Percentiles rank a stretch among this genome's conserved stretches.
Evolutionary conservation across 2,329 filamentous ascomycete species (phyloP).

Genomic region (Aspergillus sergii): DNA sequence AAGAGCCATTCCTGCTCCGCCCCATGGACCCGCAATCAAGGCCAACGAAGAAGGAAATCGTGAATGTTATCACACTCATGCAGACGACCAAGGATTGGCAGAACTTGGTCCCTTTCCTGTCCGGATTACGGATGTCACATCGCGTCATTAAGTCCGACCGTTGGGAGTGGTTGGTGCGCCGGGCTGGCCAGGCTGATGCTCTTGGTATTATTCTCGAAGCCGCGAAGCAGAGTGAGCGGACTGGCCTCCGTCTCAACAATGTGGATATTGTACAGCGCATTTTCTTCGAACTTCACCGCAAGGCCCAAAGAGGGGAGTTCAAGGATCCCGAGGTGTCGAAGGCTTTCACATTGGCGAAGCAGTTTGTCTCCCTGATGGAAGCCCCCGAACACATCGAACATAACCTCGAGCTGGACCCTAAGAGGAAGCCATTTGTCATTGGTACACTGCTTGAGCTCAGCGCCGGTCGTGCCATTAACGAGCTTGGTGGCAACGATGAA

Average conservation of each 20-base stretch:
- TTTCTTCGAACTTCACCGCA: conserved; percentile 41
- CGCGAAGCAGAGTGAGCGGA: conserved; percentile 37
- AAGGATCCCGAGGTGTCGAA: conserved; percentile 33
- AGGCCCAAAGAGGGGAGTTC: conserved; percentile 37
- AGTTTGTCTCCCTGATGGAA: conserved; percentile 40
- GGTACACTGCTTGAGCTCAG: conserved; percentile 49
- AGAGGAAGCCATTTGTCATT: conserved; percentile 44
- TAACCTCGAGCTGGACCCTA: conserved; percentile 35
- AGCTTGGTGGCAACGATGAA: conserved; percentile 42
- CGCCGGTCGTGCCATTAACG: conserved; percentile 44
- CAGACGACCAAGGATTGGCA: conserved; percentile 42
- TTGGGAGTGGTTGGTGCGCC: conserved; percentile 41
- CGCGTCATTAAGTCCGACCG: conserved; percentile 26
- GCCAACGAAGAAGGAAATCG: conserved; percentile 37
- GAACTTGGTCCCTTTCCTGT: conserved; percentile 45
- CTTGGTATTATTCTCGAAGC: conserved; percentile 39
- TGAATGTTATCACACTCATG: conserved; percentile 38
- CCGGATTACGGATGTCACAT: conserved; percentile 37
- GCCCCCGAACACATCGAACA: conserved; percentile 32
- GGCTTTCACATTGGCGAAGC: conserved; percentile 36
- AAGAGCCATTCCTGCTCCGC: conserved; percentile 42
- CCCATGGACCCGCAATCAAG: conserved; percentile 37
- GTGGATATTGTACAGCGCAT: conserved; percentile 34
- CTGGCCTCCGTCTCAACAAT: conserved; percentile 38
- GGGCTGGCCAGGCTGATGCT: conserved; percentile 39